Conservation (phyloP, 441 rosid genomes). For the Arabidopsis lyrata region DNA sequence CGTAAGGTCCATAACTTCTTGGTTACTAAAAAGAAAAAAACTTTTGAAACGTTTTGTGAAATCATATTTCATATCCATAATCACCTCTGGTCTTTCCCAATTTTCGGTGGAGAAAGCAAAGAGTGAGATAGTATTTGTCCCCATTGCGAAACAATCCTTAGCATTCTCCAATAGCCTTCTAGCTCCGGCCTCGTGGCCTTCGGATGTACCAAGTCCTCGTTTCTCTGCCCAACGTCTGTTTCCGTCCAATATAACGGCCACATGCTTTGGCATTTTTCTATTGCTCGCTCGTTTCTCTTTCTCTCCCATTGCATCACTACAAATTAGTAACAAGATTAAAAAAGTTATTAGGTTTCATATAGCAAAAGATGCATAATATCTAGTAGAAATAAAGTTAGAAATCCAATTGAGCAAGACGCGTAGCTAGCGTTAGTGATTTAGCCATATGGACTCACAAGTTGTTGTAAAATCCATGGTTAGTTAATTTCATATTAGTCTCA, state of each 20-base stretch:
- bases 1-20: neutral
- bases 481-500: too few relatives aligned
- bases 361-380: constrained; percentile 11
- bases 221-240: constrained; percentile 45
- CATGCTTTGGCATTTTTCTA: constrained; percentile 38
- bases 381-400: too few relatives aligned
- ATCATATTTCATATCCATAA: neutral
- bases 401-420: too few relatives aligned
- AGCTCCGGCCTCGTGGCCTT: constrained; percentile 45
- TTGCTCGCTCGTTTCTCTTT: neutral
- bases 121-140: constrained; percentile 39
- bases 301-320: constrained; percentile 20
- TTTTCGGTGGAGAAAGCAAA: constrained; percentile 48
- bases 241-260: constrained; percentile 45
- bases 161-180: constrained; percentile 29
- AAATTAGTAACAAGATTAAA: neutral
- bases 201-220: constrained; percentile 28
- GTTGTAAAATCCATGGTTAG: too few relatives aligned
- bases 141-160: constrained; percentile 40
- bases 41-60: neutral
- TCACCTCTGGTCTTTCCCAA: constrained; percentile 45
- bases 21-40: neutral
- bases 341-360: neutral
- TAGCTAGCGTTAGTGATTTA: too few relatives aligned
- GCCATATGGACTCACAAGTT: too few relatives aligned